Evolutionary conservation across 768 basidiomycete genomes (phyloP).

Genomic region (Suillus brevipes): DNA sequence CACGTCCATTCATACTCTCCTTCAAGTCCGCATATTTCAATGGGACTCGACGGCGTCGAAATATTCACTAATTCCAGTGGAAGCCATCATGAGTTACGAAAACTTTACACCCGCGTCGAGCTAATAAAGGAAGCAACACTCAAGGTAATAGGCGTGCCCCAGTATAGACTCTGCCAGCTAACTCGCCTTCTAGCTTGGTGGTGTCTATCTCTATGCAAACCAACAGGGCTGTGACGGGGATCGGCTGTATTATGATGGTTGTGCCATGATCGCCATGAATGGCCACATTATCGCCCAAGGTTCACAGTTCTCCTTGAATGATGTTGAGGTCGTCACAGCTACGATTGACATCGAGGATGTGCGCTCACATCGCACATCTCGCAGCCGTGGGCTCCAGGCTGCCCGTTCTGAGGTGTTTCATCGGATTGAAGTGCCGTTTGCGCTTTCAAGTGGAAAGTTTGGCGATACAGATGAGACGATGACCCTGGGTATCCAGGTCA

Average conservation of each 20-base stretch:
- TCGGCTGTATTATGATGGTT: constrained; percentile 96
- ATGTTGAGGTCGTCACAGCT: constrained; percentile 95
- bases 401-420: constrained; percentile 73
- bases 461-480: constrained; percentile 60
- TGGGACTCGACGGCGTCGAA: constrained; percentile 98
- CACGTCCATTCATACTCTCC: background rate
- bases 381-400: constrained; percentile 89
- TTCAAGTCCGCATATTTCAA: constrained; percentile 87
- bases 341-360: constrained; percentile 98
- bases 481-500: constrained; percentile 49
- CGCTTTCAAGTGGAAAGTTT: constrained; percentile 75
- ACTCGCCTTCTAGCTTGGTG: constrained; percentile 69
- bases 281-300: constrained; percentile 93
- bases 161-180: background rate
- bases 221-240: constrained; percentile 99
- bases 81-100: constrained; percentile 98
- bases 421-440: constrained; percentile 79
- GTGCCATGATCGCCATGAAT: constrained; percentile 94
- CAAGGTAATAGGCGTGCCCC: constrained; percentile 55
- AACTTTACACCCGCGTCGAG: constrained; percentile 87
- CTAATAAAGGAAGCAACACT: constrained; percentile 95
- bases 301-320: constrained; percentile 91
- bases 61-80: constrained; percentile 99
- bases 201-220: constrained; percentile 96
- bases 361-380: constrained; percentile 80